Evolutionary conservation across 495 filamentous ascomycete species (phyloP), one percentile per base, ranked within the genome.

Genomic region (Xylaria telfairii): DNA sequence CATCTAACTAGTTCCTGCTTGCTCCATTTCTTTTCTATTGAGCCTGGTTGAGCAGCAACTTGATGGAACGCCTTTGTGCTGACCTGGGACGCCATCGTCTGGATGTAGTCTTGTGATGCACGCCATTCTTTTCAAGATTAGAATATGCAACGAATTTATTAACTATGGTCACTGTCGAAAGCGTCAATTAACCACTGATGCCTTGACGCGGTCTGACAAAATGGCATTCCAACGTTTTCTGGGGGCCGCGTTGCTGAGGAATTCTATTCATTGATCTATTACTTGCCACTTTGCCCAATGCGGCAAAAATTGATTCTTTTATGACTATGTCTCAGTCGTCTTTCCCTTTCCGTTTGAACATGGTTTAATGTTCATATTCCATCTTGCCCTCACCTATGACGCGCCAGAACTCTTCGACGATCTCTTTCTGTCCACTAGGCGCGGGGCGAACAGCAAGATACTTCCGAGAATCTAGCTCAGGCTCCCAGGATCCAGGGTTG

Each of bases 381-480:
- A 90, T 80, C 68, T 72, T 81, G 24, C 87, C 86, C 32, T 84
- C 74, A 1, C 89, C 83, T 53, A 86, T 61, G 19, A 78, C 76
- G n/a, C 53, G 39, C 94, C 94, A 97, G 73, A 97, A 93, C 81
- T 97, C 92, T 79, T 93, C 87, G 1, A 96, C 86, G 17, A 97
- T 75, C 79, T 89, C 88, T 82, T 87, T 89, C 81, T 95, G 92
- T 17, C 93, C 93, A 65, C 80, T 80, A 5, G 88, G 82, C 37
- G 85, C 87, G 1, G 84, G 90, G 62, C 94, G 84, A 15, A 97
- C 88, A 30, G 93, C 93, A 69, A 97, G 80, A 79, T 96, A 97
- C 67, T 88, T 86, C 65, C 95, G 86, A 46, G 86, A 89, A 77
- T 97, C 94, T n/a, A 98, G 74, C 65, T 76, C 80, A 6, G 90